Base-by-base conservation (phyloP, 2,329 filamentous ascomycete genomes). In the Fonsecaea pedrosoi region DNA sequence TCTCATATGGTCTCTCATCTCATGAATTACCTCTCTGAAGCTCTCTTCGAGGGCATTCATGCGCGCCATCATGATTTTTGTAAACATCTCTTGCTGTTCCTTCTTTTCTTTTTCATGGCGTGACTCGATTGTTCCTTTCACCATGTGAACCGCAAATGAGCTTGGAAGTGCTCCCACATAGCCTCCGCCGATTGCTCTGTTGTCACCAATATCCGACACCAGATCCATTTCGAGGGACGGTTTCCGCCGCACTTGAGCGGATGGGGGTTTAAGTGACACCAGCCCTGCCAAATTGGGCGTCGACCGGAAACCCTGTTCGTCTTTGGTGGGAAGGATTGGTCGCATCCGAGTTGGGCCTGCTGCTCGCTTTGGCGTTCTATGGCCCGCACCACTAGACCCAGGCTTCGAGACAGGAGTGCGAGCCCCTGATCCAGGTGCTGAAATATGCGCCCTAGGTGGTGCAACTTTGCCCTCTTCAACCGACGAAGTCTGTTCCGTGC, bases 41-140 rank as follows among this genome's bases (percentile, higher is more conserved):
- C 93, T 90, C 78, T 96, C 92, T 77, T 98, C 94, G 1, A 98
- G 84, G 7, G 90, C 94, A 77, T 95, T 95, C 92, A 97, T 97
- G 38, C 92, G 85, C 8, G 92, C 92, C 54, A 97, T 82, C 78
- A 97, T 90, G 54, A 97, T 85, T 64, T 92, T 87, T 72, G 89
- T 86, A 75, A 90, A 89, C 85, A 94, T 90, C 48, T 91, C 86
- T 74, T 92, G 90, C 34, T 74, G 68, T 35, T 73, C 70, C 35
- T 70, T 59, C 53, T 83, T 82, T 82, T 81, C 32, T 76, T 75
- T 60, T 59, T 35, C 76, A 79, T 73, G 77, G 54, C 85, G 85
- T 61, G 88, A 78, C 21, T 86, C 87, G 13, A 89, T 88, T 58
- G 88, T 86, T 0, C 89, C 89, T 81, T 90, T 87, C 8, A 87